These are phyloP conservation scores for Priceomyces melissophilus DNA, from an alignment of 805 yeast genomes.

Conservation along the genomic window DNA sequence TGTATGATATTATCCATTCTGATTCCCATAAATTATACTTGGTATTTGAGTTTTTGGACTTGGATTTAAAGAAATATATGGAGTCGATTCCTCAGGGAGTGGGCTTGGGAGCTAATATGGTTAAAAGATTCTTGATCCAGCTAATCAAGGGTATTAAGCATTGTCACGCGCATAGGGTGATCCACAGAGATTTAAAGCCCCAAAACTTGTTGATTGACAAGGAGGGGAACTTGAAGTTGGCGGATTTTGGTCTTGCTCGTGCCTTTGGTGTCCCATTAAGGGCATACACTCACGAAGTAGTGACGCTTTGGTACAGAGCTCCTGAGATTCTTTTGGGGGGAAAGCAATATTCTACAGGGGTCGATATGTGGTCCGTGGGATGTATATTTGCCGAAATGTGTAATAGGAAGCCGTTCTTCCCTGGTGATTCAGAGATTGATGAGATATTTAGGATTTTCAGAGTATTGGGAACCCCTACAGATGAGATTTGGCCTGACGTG, in stretches of 20 bases:
- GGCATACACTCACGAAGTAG: constrained; percentile 97
- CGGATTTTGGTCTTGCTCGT: constrained; percentile 89
- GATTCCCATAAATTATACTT: constrained; percentile 89
- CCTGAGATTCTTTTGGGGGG: constrained; percentile 96
- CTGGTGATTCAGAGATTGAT: constrained; percentile 97
- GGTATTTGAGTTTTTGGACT: constrained; percentile 90
- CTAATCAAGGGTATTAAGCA: constrained; percentile 85
- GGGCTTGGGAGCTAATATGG: constrained; percentile 86
- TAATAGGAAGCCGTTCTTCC: constrained; percentile 89
- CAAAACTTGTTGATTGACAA: constrained; percentile 92
- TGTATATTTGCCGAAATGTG: constrained; percentile 98
- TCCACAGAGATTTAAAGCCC: constrained; percentile 95
- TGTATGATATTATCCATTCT: constrained; percentile 92
- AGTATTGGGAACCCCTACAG: constrained; percentile 90
- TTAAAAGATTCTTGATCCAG: constrained; percentile 90
- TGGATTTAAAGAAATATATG: constrained; percentile 96
- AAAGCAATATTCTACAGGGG: constrained; percentile 95
- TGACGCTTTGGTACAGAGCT: constrained; percentile 95
- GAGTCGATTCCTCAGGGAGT: constrained; percentile 89
- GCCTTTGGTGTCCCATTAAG: constrained; percentile 97
- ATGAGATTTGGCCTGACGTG: constrained; percentile 93
- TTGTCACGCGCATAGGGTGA: constrained; percentile 90
- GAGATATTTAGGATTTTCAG: constrained; percentile 93
- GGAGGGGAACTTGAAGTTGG: constrained; percentile 83
- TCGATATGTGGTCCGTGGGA: constrained; percentile 98